These are phyloP conservation scores for Basidiobolus meristosporus DNA, from an alignment of 371 early-diverging fungal genomes.

Conservation along the genomic window DNA sequence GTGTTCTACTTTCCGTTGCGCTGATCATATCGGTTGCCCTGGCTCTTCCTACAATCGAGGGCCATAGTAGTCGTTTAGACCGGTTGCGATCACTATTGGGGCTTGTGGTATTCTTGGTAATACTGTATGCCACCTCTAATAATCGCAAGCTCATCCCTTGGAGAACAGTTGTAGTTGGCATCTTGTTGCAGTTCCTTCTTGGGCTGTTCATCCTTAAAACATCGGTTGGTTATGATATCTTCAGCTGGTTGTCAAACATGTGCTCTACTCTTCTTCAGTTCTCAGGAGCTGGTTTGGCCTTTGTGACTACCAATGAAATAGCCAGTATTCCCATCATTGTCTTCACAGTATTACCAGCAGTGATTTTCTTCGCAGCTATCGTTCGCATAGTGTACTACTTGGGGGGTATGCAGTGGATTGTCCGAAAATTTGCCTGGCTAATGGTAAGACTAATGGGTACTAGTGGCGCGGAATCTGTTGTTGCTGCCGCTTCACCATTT, in stretches of 20 bases:
- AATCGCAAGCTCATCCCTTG: conserved; percentile 42
- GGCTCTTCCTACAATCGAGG: no score
- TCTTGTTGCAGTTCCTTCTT: conserved; percentile 56
- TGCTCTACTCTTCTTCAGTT: conserved; percentile 45
- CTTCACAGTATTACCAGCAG: conserved; percentile 54
- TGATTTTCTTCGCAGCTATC: conserved; percentile 74
- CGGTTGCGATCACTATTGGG: conserved; percentile 63
- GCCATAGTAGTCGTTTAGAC: conserved; percentile 25
- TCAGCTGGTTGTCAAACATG: conserved; percentile 48
- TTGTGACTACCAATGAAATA: conserved; percentile 35
- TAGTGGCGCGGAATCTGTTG: conserved; percentile 76
- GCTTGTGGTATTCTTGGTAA: conserved; percentile 30
- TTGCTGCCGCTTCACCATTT: conserved; percentile 70
- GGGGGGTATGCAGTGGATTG: conserved; percentile 69
- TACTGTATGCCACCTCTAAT: conserved; percentile 31
- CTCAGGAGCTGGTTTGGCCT: conserved; percentile 34
- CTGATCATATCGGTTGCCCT: no score
- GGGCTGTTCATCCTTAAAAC: conserved; percentile 67
- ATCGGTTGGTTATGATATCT: conserved; percentile 48
- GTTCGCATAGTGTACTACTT: conserved; percentile 71
- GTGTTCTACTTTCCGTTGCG: no score
- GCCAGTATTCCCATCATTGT: conserved; percentile 29
- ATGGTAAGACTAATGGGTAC: conserved; percentile 53
- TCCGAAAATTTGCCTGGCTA: conserved; percentile 40
- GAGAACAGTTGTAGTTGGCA: conserved; percentile 58